Conservation (phyloP, 495 filamentous ascomycete species). For the Lophiostoma macrostomum region DNA sequence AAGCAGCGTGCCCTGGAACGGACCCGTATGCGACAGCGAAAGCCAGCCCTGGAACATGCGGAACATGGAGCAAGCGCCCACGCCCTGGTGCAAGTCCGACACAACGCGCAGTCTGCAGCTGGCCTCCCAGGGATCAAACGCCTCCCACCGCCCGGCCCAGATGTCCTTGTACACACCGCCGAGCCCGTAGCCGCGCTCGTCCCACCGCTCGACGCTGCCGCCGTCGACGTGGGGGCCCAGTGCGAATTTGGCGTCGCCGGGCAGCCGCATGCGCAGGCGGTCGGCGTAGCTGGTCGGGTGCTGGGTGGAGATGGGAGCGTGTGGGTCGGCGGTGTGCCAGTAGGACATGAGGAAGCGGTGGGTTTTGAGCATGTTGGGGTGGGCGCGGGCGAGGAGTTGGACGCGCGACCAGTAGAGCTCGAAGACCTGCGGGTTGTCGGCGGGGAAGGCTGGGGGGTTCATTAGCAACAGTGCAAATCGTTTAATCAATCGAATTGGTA, state of each 20-base stretch:
- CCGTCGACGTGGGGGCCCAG: constrained; percentile 85
- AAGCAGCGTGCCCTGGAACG: constrained; percentile 73
- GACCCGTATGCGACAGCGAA: constrained; percentile 67
- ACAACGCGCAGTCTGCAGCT: constrained; percentile 63
- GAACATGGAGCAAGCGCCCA: constrained; percentile 80
- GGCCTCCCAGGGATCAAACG: constrained; percentile 77
- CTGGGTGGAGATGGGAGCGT: constrained; percentile 55
- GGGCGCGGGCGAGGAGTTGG: constrained; percentile 69
- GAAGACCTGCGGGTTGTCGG: constrained; percentile 69
- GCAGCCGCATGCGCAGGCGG: constrained; percentile 72
- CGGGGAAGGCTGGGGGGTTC: constrained; percentile 44
- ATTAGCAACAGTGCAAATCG: background rate
- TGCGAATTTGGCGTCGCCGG: constrained; percentile 75
- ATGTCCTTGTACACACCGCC: constrained; percentile 69
- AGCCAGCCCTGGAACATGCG: constrained; percentile 89
- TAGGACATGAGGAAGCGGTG: constrained; percentile 71
- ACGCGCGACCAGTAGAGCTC: constrained; percentile 86
- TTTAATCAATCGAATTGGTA: background rate
- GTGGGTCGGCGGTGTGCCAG: constrained; percentile 66
- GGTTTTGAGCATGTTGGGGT: constrained; percentile 65
- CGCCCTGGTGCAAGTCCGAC: constrained; percentile 76
- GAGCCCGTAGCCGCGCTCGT: constrained; percentile 68
- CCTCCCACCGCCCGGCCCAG: constrained; percentile 73
- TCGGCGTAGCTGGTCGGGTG: constrained; percentile 75
- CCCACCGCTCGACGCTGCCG: constrained; percentile 85